Percentiles rank a stretch among this genome's conserved stretches.
Evolutionary conservation across 1,284 basidiomycete species (phyloP).

Genomic region (Apiotrichum siamense): DNA sequence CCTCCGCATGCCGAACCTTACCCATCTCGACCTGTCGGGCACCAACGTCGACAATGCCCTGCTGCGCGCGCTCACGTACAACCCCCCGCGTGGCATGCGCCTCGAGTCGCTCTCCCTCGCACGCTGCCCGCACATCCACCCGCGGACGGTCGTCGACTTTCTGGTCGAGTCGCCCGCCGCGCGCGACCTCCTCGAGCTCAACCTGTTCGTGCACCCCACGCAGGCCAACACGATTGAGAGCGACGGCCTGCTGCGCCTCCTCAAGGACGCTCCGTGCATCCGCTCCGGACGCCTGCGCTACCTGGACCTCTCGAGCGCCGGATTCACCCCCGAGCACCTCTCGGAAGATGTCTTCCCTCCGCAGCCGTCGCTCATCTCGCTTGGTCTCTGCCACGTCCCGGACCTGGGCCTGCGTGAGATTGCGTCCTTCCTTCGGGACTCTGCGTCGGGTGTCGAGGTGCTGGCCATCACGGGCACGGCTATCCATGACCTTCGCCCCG

Average conservation of each 20-base stretch:
- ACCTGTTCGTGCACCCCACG: conserved; percentile 81
- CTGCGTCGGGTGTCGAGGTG: conserved; percentile 74
- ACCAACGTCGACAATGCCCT: conserved; percentile 64
- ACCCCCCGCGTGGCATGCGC: conserved; percentile 54
- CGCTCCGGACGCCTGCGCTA: conserved; percentile 68
- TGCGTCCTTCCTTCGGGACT: conserved; percentile 61
- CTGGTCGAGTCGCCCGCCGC: conserved; percentile 63
- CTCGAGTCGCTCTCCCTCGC: conserved; percentile 80
- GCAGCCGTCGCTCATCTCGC: conserved; percentile 72
- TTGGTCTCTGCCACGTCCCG: conserved; percentile 82
- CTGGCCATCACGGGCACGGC: conserved; percentile 75
- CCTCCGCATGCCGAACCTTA: conserved; percentile 40
- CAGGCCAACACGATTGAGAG: conserved; percentile 71
- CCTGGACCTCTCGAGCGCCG: conserved; percentile 81
- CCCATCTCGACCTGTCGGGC: conserved; percentile 51
- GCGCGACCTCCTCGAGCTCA: conserved; percentile 64
- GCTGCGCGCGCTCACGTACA: conserved; percentile 50
- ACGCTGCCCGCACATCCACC: conserved; percentile 75
- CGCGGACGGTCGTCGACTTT: conserved; percentile 70
- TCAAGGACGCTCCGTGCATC: conserved; percentile 76
- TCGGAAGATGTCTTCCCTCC: conserved; percentile 52
- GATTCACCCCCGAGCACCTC: conserved; percentile 59
- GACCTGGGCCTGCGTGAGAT: conserved; percentile 63
- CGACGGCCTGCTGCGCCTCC: conserved; percentile 63
- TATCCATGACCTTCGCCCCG: conserved; percentile 54